Conservation (phyloP, 73 alveolate species). For the Effrenium voratum region DNA sequence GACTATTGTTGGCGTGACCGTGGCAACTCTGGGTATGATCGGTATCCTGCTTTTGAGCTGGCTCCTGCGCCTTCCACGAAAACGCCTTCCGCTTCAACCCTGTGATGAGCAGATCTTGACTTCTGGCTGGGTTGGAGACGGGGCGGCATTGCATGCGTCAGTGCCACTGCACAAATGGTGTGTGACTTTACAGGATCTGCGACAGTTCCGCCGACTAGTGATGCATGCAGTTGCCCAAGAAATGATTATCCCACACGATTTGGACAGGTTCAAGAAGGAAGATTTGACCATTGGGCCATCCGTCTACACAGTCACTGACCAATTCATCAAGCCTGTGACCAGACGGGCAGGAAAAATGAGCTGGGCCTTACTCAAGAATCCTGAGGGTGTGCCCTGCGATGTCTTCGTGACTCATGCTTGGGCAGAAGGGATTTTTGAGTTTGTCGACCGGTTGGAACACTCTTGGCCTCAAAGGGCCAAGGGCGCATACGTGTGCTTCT, state of each 20-base stretch:
- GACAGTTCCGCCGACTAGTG: neutral
- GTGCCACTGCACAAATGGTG: neutral
- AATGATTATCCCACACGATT: neutral
- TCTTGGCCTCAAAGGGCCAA: neutral
- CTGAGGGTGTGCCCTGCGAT: neutral
- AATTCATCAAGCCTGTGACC: neutral
- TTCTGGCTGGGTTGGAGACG: neutral
- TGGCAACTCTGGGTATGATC: neutral
- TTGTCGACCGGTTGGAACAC: neutral
- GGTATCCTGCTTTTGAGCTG: neutral
- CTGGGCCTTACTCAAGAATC: neutral
- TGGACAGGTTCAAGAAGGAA: neutral
- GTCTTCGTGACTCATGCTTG: conserved; percentile 26
- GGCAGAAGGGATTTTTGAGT: neutral
- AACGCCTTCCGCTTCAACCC: neutral
- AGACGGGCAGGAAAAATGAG: neutral
- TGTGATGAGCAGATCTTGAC: neutral
- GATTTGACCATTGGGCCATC: neutral
- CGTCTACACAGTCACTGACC: neutral
- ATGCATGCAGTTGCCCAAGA: neutral
- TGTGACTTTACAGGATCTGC: neutral
- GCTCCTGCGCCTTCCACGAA: neutral
- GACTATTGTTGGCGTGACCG: neutral
- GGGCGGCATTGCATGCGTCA: neutral
- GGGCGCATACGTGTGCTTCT: neutral